Evolutionary conservation across 1,284 basidiomycete genomes (phyloP), one percentile per base, ranked within the genome.

Genomic region (Malassezia nana): DNA sequence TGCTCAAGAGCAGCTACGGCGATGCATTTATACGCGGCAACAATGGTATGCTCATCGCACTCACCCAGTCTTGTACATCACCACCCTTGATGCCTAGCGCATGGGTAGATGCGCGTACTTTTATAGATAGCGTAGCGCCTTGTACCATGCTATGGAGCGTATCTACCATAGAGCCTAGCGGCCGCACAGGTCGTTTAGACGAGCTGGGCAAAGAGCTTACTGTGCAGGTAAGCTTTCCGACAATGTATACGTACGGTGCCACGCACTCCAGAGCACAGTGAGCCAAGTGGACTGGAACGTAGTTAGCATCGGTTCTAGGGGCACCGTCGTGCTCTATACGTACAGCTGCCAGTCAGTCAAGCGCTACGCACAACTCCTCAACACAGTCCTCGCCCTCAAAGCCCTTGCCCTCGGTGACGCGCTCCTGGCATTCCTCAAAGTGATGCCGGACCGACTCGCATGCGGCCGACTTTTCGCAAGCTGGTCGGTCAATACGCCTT

Each of bases 11-110:
- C 72, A 81, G 80, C 58, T 95, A 91, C 67, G 90, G 91, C 1
- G 90, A 95, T 75, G 85, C 90, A 26, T 95, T 95, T 76, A 87
- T 95, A 63, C 79, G 92, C 51, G 92, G 92, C 29, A 96, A 96
- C 77, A 96, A 96, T 76, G 92, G 92, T 92, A 62, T 58, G 84
- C 78, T 8, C 12, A 28, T 12, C 10, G 8, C 16, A 30, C 41
- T 29, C 15, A 31, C 18, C 6, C 48, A 58, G 60, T 62, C 3
- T 40, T 62, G 25, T 62, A 62, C 38, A 62, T 62, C 33, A 62
- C 60, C 22, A 50, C 60, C 8, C 26, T 57, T 32, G 52, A 59
- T 24, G 33, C 30, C n/a, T 53, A 40, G 20, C 6, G 16, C 6
- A 45, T 15, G 13, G 22, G 18, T 26, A 26, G 26, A 25, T 28